A percentile compares a stretch with the other conserved stretches of the same genome.
These are phyloP conservation scores for Pachyrhizus erosus DNA, from an alignment of 306 rosid species.

Conservation along the genomic window DNA sequence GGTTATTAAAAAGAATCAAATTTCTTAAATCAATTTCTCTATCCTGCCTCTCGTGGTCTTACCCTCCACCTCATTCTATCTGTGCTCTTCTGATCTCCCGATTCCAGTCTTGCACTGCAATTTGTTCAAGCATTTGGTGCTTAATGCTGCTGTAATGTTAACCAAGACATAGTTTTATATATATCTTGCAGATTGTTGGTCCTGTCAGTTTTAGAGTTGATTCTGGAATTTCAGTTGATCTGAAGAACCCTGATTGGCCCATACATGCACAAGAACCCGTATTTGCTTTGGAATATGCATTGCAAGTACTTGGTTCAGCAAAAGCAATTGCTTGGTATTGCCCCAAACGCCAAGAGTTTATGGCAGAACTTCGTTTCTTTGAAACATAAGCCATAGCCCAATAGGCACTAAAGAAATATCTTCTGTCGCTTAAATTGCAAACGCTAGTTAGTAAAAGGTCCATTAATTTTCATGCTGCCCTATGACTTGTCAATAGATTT, in stretches of 20 bases:
- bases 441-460: slow-evolving; percentile 1
- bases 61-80: not conserved
- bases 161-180: slow-evolving; percentile 9
- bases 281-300: slow-evolving; percentile 83
- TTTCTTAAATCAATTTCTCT: not conserved
- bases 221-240: slow-evolving; percentile 70
- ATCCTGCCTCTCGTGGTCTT: not conserved
- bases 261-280: slow-evolving; percentile 64
- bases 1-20: not conserved
- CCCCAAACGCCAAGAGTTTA: slow-evolving; percentile 79
- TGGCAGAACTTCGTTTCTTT: slow-evolving; percentile 91
- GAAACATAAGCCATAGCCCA: slow-evolving; percentile 55
- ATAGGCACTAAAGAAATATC: slow-evolving; percentile 15
- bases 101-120: not conserved
- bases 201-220: slow-evolving; percentile 88
- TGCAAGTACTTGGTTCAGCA: slow-evolving; percentile 90
- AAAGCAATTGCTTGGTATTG: slow-evolving; percentile 97
- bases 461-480: slow-evolving; percentile 7
- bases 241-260: slow-evolving; percentile 52
- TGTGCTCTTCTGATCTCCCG: not conserved
- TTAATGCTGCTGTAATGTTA: slow-evolving; percentile 12
- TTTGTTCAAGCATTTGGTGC: slow-evolving; percentile 9
- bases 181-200: slow-evolving; percentile 74
- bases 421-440: slow-evolving; percentile 29
- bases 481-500: slow-evolving; percentile 5